phyloP scores from a whole-genome alignment of 108 stramenopile genomes.

The Skeletonema marinoi region DNA sequence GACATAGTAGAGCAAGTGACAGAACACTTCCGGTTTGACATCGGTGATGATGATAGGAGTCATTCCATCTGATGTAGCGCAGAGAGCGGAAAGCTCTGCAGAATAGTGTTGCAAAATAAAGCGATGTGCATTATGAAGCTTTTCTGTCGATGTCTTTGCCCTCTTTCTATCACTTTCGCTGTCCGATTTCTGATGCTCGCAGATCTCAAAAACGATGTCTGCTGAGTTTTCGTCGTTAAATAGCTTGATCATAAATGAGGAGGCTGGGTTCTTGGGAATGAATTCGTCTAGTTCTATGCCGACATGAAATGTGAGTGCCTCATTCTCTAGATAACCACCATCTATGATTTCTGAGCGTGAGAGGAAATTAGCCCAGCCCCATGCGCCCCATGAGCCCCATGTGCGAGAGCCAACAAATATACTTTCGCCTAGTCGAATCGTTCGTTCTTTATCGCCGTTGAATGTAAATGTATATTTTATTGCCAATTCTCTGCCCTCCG shows the following conservation, averaged over 20 bases:
- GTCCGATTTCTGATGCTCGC: background rate
- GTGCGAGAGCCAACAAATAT: too few relatives aligned
- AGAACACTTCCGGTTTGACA: background rate
- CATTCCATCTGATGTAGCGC: background rate
- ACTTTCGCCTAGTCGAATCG: background rate
- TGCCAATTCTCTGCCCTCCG: background rate
- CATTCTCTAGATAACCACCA: background rate
- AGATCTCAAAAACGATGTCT: background rate
- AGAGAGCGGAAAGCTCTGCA: background rate
- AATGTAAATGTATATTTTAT: background rate
- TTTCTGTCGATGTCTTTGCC: background rate
- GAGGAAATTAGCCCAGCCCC: background rate
- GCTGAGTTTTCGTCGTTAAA: background rate
- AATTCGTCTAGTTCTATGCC: background rate
- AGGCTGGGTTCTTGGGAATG: background rate
- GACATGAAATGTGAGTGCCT: background rate
- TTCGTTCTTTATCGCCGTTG: background rate
- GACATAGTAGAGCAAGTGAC: background rate
- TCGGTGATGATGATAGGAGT: slow-evolving; percentile 2
- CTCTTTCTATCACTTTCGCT: too few relatives aligned
- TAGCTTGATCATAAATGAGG: background rate
- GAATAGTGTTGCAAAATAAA: background rate
- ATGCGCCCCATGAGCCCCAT: too few relatives aligned
- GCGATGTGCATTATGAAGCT: background rate
- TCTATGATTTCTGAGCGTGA: too few relatives aligned